Percentiles rank a stretch among this genome's conserved stretches.
Conservation (phyloP, 345 rosid species). For the Dovyalis caffra region DNA sequence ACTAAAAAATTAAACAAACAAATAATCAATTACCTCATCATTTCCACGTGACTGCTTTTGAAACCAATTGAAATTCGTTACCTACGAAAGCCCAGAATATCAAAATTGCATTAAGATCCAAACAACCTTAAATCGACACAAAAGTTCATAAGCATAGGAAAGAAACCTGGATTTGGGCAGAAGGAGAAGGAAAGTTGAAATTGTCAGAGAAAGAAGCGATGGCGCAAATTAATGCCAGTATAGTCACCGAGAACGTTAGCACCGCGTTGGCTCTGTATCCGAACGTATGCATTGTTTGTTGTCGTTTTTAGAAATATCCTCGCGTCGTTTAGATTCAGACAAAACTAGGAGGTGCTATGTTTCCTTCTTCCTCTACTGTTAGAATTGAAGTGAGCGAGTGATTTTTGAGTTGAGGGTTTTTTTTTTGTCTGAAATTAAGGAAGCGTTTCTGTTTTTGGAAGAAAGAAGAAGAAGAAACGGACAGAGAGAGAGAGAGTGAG, state of each 20-base stretch:
- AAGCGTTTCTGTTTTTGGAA: background rate
- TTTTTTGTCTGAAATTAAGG: background rate
- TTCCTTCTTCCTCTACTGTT: background rate
- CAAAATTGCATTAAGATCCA: slow-evolving; percentile 10
- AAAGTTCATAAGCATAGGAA: too few relatives aligned
- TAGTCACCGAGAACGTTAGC: slow-evolving; percentile 74
- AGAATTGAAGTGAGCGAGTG: background rate
- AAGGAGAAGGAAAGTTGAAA: slow-evolving; percentile 71
- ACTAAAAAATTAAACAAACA: background rate
- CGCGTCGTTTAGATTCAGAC: too few relatives aligned
- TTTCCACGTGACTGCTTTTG: slow-evolving; percentile 84
- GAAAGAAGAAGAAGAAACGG: background rate
- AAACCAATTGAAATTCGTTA: slow-evolving; percentile 80
- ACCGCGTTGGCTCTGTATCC: slow-evolving; percentile 88
- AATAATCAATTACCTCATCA: slow-evolving; percentile 62
- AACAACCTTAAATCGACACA: background rate
- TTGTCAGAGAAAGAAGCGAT: slow-evolving; percentile 82
- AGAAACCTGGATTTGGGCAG: slow-evolving; percentile 81
- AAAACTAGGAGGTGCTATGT: background rate
- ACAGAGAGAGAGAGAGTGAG: too few relatives aligned
- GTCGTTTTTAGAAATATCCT: background rate
- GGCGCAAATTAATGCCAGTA: slow-evolving; percentile 82
- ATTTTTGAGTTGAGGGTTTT: background rate
- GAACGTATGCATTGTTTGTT: slow-evolving; percentile 69
- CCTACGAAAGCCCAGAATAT: slow-evolving; percentile 40